phyloP scores from a whole-genome alignment of 1,284 basidiomycete genomes.

The Hemileccinum hortonii region DNA sequence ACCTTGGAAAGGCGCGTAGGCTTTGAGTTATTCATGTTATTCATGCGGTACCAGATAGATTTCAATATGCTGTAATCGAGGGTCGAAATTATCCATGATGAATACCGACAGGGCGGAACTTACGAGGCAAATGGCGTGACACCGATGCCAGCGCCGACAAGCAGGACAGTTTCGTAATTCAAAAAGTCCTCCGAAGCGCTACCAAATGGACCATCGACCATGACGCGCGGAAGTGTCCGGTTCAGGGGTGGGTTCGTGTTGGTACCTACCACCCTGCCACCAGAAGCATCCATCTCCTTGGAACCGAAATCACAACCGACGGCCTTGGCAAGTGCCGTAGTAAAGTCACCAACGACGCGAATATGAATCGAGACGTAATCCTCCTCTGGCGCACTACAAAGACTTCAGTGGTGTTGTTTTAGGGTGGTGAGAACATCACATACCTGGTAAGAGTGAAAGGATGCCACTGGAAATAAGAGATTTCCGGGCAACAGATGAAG shows the following conservation, averaged over 20 bases:
- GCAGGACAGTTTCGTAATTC: conserved; percentile 81
- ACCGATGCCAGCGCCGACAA: conserved; percentile 89
- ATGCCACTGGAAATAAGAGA: conserved; percentile 93
- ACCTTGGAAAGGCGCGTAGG: conserved; percentile 79
- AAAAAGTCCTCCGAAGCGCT: conserved; percentile 83
- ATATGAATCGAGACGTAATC: conserved; percentile 91
- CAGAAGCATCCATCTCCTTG: conserved; percentile 48
- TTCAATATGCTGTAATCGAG: conserved; percentile 67
- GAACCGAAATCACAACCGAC: conserved; percentile 81
- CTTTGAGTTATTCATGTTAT: conserved; percentile 70
- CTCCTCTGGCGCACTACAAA: conserved; percentile 76
- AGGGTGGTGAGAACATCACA: conserved; percentile 12
- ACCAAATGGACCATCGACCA: conserved; percentile 89
- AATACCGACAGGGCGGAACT: conserved; percentile 31
- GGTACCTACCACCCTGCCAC: conserved; percentile 60
- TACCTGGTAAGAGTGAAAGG: conserved; percentile 86
- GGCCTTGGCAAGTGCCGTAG: conserved; percentile 70
- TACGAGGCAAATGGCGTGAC: conserved; percentile 90
- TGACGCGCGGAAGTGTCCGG: conserved; percentile 77
- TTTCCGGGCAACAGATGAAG: conserved; percentile 81
- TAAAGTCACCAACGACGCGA: conserved; percentile 85
- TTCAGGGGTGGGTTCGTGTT: conserved; percentile 61
- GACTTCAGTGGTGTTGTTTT: conserved; percentile 1
- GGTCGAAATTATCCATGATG: conserved; percentile 1
- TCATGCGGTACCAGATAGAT: conserved; percentile 94